These are phyloP conservation scores for Candida nanaspora DNA, from an alignment of 805 yeast species.

Conservation along the genomic window DNA sequence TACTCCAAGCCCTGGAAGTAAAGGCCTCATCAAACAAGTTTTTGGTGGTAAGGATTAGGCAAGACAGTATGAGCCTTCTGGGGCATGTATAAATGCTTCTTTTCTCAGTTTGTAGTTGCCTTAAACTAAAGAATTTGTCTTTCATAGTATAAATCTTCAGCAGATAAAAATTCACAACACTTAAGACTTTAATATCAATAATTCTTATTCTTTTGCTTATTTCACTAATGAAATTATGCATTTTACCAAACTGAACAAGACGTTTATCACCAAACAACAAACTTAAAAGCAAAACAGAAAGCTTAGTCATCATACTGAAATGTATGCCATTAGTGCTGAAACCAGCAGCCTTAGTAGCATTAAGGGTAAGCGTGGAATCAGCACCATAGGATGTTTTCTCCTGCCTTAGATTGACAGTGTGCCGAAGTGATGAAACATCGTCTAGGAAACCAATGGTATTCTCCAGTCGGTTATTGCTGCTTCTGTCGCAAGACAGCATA, in stretches of 20 bases:
- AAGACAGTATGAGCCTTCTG: conserved; percentile 58
- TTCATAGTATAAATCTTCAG: neutral
- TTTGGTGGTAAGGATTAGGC: conserved; percentile 66
- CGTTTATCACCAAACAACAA: neutral
- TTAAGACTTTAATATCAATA: neutral
- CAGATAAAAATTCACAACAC: neutral
- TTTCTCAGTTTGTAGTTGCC: no score
- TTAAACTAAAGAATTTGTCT: neutral
- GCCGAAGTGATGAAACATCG: no score
- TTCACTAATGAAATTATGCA: neutral
- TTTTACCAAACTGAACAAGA: neutral
- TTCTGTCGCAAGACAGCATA: no score
- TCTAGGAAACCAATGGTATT: no score
- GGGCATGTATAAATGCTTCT: conserved; percentile 34
- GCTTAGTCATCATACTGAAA: neutral
- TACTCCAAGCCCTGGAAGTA: conserved; percentile 64
- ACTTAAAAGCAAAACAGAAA: neutral
- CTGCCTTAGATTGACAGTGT: no score
- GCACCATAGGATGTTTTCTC: no score
- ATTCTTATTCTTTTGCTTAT: neutral
- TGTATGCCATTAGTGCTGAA: neutral
- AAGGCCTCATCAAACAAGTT: conserved; percentile 68
- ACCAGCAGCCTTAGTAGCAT: neutral
- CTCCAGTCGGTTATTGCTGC: no score
- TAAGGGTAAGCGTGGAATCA: neutral